phyloP scores from a whole-genome alignment of 2,329 filamentous ascomycete genomes.

The Blumeriella jaapii region DNA sequence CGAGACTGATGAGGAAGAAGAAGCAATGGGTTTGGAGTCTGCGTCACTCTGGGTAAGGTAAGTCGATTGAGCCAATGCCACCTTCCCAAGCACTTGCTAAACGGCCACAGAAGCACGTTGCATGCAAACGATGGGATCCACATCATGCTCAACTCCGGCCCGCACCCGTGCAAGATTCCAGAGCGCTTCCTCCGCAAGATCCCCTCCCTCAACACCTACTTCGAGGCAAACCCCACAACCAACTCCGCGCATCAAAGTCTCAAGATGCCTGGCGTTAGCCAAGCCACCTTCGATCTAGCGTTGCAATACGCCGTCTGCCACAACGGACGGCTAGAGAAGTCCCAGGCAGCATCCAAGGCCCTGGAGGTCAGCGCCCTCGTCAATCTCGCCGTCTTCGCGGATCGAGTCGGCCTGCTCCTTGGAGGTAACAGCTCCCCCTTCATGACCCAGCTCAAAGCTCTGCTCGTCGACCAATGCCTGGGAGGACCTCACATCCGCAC shows the following conservation, averaged over 20 bases:
- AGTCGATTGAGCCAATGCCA: neutral
- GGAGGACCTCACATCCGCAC: neutral
- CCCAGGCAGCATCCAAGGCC: neutral
- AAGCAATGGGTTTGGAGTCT: conserved; percentile 2
- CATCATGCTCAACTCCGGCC: conserved; percentile 2
- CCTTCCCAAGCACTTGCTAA: neutral
- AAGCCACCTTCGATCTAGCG: neutral
- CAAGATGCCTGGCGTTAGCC: neutral
- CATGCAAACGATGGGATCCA: neutral
- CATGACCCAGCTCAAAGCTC: neutral
- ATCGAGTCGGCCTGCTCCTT: neutral
- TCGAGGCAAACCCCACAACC: neutral
- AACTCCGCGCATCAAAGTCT: neutral
- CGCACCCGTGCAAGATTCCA: neutral
- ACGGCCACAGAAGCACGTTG: neutral
- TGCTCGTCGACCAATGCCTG: neutral
- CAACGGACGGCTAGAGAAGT: neutral
- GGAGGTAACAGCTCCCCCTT: neutral
- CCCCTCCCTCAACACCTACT: neutral
- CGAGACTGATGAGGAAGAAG: neutral
- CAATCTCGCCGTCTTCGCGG: conserved; percentile 1
- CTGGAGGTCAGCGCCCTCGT: neutral
- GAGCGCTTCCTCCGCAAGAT: neutral
- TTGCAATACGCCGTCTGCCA: conserved; percentile 2
- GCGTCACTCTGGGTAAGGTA: conserved; percentile 4